phyloP scores from a whole-genome alignment of 306 rosid species.

The Malus orientalis region DNA sequence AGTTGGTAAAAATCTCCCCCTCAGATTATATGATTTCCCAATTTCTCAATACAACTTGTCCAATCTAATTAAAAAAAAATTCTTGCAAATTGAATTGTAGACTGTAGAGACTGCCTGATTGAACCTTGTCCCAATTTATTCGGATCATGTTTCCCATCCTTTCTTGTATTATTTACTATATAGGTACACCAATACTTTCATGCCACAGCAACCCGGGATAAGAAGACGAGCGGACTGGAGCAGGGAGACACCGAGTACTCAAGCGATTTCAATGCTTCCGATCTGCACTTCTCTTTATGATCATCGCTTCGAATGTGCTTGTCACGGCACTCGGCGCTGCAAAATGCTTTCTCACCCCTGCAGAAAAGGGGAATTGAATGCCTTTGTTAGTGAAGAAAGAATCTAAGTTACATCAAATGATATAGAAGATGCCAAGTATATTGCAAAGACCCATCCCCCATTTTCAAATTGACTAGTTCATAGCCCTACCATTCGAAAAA shows the following conservation, averaged over 20 bases:
- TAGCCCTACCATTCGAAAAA: neutral
- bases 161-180: conserved; percentile 12
- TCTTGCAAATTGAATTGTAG: too few species aligned
- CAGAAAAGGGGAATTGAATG: conserved; percentile 3
- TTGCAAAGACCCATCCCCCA: neutral
- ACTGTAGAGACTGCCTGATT: too few species aligned
- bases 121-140: conserved; percentile 20
- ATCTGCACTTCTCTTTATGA: conserved; percentile 33
- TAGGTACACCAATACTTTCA: neutral
- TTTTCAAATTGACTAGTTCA: neutral
- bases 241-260: conserved; percentile 41
- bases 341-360: conserved; percentile 70
- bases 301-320: conserved; percentile 45
- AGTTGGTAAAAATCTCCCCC: neutral
- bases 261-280: conserved; percentile 33
- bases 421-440: conserved; percentile 2
- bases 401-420: neutral
- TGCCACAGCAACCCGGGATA: conserved; percentile 48
- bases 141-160: neutral
- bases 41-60: neutral
- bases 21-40: neutral
- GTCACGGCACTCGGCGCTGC: conserved; percentile 60
- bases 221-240: conserved; percentile 36
- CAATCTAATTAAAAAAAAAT: too few species aligned
- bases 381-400: conserved; percentile 6